phyloP scores from a whole-genome alignment of 805 yeast genomes.

The Suhomyces xylopsoci region DNA sequence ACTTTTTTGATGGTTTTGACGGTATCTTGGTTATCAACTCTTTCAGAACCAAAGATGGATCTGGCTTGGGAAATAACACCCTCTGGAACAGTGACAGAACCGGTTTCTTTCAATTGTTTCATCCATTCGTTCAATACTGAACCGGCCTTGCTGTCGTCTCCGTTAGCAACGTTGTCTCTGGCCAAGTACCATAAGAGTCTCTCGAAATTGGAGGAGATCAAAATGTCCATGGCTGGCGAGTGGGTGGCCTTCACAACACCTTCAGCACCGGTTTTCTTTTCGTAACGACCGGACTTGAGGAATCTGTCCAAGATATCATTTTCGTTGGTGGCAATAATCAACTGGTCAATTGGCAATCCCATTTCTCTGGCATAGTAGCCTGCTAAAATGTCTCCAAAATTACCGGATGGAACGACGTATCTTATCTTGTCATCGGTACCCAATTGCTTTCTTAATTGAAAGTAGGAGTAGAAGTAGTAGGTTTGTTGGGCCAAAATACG shows the following conservation, averaged over 20 bases:
- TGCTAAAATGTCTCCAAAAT: constrained; percentile 96
- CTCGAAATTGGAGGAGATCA: constrained; percentile 93
- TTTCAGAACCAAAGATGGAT: constrained; percentile 69
- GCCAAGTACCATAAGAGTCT: constrained; percentile 93
- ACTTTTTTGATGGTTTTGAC: constrained; percentile 70
- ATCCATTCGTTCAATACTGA: constrained; percentile 70
- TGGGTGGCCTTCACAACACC: constrained; percentile 72
- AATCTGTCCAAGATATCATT: constrained; percentile 94
- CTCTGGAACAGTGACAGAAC: constrained; percentile 69
- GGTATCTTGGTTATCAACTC: constrained; percentile 77
- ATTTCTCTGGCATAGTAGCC: constrained; percentile 92
- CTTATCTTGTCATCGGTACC: constrained; percentile 49
- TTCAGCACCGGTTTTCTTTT: constrained; percentile 52
- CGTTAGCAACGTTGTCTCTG: constrained; percentile 58
- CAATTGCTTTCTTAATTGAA: constrained; percentile 53
- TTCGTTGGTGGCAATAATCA: constrained; percentile 93
- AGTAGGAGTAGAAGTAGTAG: constrained; percentile 90
- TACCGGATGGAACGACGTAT: constrained; percentile 95
- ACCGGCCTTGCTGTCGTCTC: constrained; percentile 67
- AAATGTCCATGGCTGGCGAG: constrained; percentile 98
- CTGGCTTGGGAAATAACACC: constrained; percentile 65
- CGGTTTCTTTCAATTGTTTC: constrained; percentile 68
- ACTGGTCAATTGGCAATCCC: constrained; percentile 88
- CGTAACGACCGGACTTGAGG: constrained; percentile 80
- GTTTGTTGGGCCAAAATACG: constrained; percentile 97